Percentiles rank a stretch among this genome's conserved stretches.
Conservation (phyloP, 2,329 filamentous ascomycete species). For the Stenocarpella maydis region DNA sequence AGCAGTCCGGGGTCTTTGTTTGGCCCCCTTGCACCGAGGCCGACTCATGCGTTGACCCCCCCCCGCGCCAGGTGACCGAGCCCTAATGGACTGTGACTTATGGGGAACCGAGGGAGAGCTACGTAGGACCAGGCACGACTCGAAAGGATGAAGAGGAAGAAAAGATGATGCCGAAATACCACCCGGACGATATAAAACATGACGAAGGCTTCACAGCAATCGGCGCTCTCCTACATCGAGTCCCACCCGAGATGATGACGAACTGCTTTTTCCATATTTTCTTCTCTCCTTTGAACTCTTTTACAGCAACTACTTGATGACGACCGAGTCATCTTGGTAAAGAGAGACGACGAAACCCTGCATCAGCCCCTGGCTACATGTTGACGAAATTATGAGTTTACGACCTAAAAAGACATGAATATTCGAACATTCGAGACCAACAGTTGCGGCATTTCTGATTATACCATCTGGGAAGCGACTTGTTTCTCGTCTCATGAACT, state of each 20-base stretch:
- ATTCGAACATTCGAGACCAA: slow-evolving; percentile 35
- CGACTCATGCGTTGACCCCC: background rate
- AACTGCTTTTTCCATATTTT: background rate
- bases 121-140: background rate
- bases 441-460: slow-evolving; percentile 12
- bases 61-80: background rate
- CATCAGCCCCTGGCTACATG: slow-evolving; percentile 27
- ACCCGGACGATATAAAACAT: slow-evolving; percentile 43
- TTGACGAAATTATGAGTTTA: slow-evolving; percentile 30
- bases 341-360: slow-evolving; percentile 17
- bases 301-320: slow-evolving; percentile 30
- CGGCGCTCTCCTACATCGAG: slow-evolving; percentile 40
- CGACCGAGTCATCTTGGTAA: slow-evolving; percentile 27
- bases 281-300: background rate
- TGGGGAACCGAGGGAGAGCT: background rate
- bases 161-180: background rate
- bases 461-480: background rate
- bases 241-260: slow-evolving; percentile 27
- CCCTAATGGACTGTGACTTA: background rate
- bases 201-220: slow-evolving; percentile 48
- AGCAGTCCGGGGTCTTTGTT: background rate
- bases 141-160: slow-evolving; percentile 5
- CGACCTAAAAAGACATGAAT: slow-evolving; percentile 31
- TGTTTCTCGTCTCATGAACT: background rate
- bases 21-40: background rate